A percentile compares a stretch with the other conserved stretches of the same genome.
Evolutionary conservation across 352 stramenopile genomes (phyloP).

Genomic region (Lagenidium giganteum): DNA sequence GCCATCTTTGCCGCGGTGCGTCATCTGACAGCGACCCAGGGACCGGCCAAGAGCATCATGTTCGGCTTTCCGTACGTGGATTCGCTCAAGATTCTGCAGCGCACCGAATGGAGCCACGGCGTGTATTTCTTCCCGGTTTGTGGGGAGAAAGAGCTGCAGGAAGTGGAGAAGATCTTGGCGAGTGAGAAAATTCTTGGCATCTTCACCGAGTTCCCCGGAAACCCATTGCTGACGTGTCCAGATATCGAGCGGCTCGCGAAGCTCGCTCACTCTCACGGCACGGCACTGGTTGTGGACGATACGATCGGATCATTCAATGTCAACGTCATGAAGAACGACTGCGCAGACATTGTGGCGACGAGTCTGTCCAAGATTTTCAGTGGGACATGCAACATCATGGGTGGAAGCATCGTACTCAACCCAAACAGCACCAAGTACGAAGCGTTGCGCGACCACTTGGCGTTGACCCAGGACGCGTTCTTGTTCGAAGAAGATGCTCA

Average conservation of each 20-base stretch:
- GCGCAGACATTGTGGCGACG: constrained; percentile 87
- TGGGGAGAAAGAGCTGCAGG: constrained; percentile 47
- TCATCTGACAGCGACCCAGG: constrained; percentile 42
- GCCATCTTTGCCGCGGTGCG: constrained; percentile 83
- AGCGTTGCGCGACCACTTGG: constrained; percentile 33
- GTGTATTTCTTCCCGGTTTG: constrained; percentile 89
- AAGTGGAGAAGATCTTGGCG: constrained; percentile 64
- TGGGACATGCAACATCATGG: constrained; percentile 89
- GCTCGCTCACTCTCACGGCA: constrained; percentile 83
- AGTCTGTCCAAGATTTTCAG: constrained; percentile 94
- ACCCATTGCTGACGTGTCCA: constrained; percentile 85
- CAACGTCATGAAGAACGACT: constrained; percentile 71
- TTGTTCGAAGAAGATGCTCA: constrained; percentile 53
- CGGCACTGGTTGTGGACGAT: constrained; percentile 87
- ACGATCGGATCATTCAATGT: constrained; percentile 90
- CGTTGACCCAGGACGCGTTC: constrained; percentile 43
- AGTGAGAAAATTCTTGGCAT: constrained; percentile 78
- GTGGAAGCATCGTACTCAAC: constrained; percentile 87
- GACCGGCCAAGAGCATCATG: constrained; percentile 69
- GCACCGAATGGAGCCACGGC: constrained; percentile 82
- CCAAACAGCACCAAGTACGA: constrained; percentile 36
- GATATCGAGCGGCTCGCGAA: constrained; percentile 79
- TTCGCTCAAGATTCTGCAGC: constrained; percentile 89
- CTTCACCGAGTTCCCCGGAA: constrained; percentile 92
- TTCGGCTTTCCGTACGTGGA: constrained; percentile 94